Evolutionary conservation across 2,329 filamentous ascomycete genomes (phyloP).

Genomic region (Diplodia intermedia): DNA sequence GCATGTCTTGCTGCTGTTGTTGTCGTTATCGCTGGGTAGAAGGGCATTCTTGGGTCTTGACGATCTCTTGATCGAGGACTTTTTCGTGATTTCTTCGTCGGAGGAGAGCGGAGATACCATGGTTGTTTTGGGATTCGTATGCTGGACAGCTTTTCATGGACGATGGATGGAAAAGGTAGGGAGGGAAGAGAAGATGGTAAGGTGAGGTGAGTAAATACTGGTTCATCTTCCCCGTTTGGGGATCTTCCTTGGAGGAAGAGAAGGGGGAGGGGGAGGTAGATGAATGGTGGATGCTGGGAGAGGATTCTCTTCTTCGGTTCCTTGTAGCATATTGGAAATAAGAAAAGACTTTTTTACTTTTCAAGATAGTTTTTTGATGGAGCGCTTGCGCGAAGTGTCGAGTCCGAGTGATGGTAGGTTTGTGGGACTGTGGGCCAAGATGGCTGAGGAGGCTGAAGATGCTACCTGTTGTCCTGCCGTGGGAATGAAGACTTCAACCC

Average conservation of each 20-base stretch:
- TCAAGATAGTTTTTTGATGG: not conserved
- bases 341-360: not conserved
- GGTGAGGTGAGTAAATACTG: too few relatives aligned
- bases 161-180: not conserved
- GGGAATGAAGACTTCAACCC: not conserved
- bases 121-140: not conserved
- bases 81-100: not conserved
- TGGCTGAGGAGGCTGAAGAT: not conserved
- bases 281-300: not conserved
- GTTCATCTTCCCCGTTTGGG: too few relatives aligned
- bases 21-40: not conserved
- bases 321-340: constrained; percentile 2
- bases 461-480: not conserved
- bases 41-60: not conserved
- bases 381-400: not conserved
- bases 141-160: not conserved
- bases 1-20: not conserved
- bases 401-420: not conserved
- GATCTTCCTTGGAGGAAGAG: not conserved
- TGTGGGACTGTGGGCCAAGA: not conserved
- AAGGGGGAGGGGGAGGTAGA: not conserved
- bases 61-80: not conserved
- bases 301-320: not conserved
- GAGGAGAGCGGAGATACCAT: constrained; percentile 1
- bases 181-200: not conserved